Evolutionary conservation across 805 yeast species (phyloP).

Genomic region (Wickerhamiella australiensis): DNA sequence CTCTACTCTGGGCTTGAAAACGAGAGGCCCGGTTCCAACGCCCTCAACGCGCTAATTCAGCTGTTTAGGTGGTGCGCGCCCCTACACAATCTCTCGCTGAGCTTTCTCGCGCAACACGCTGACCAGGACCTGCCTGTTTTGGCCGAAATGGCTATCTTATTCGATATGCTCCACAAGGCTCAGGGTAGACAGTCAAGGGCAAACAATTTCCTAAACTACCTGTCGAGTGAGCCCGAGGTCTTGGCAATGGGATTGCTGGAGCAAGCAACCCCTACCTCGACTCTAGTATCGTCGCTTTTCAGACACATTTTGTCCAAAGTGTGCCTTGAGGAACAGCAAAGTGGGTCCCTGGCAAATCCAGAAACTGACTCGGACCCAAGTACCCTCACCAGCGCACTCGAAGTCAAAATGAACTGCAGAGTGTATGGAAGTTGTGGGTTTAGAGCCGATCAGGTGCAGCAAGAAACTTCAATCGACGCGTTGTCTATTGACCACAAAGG

Average conservation of each 20-base stretch:
- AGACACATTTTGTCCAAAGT: conserved; percentile 45
- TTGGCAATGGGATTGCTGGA: conserved; percentile 41
- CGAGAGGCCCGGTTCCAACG: conserved; percentile 58
- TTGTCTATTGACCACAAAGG: conserved; percentile 13
- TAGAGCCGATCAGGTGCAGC: conserved; percentile 9
- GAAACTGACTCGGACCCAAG: neutral
- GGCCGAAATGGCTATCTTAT: conserved; percentile 76
- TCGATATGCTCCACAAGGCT: conserved; percentile 83
- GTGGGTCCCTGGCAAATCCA: no score
- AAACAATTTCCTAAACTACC: conserved; percentile 54
- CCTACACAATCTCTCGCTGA: conserved; percentile 51
- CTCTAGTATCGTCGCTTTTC: conserved; percentile 42
- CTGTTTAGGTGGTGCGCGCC: conserved; percentile 66
- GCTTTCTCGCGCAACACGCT: conserved; percentile 39
- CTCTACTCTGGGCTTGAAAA: conserved; percentile 76
- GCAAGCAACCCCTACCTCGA: conserved; percentile 14
- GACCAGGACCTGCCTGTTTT: conserved; percentile 33
- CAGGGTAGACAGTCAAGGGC: conserved; percentile 69
- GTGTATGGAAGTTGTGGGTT: conserved; percentile 19
- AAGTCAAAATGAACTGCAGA: conserved; percentile 13
- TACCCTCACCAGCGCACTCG: conserved; percentile 1
- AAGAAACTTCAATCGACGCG: conserved; percentile 12
- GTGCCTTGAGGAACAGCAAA: conserved; percentile 35
- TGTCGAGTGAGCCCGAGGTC: conserved; percentile 42
- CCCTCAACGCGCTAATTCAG: conserved; percentile 68